A percentile compares a stretch with the other conserved stretches of the same genome.
phyloP scores from a whole-genome alignment of 2,329 filamentous ascomycete species.

The Colletotrichum godetiae region DNA sequence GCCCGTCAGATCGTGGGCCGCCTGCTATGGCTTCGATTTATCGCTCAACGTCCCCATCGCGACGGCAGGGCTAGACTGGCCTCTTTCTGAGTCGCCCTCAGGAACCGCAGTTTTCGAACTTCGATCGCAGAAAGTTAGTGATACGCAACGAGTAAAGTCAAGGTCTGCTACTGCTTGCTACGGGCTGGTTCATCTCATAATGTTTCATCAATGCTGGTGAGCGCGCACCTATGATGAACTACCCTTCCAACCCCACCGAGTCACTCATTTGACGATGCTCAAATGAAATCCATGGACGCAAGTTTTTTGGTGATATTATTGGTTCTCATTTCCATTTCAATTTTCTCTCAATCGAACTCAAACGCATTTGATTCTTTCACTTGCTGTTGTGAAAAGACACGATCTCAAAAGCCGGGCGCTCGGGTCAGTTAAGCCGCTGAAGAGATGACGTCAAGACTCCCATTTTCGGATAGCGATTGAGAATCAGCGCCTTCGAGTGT shows the following conservation, averaged over 20 bases:
- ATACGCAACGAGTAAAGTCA: too few species aligned
- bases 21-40: constrained; percentile 1
- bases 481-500: background rate
- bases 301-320: too few species aligned
- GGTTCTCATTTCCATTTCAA: too few species aligned
- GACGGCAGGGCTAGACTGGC: background rate
- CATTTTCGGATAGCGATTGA: background rate
- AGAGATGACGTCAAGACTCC: background rate
- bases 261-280: background rate
- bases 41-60: background rate
- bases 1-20: constrained; percentile 25
- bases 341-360: background rate
- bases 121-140: too few species aligned
- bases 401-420: background rate
- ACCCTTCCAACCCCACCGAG: background rate
- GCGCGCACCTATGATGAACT: background rate
- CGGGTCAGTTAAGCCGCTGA: background rate
- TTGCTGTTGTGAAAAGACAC: background rate
- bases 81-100: too few species aligned
- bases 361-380: background rate
- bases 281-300: background rate
- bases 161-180: too few species aligned
- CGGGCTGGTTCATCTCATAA: background rate
- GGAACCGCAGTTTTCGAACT: too few species aligned
- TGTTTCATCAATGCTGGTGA: background rate